Conservation (phyloP, 2,329 filamentous ascomycete species). For the Colletotrichum simmondsii region DNA sequence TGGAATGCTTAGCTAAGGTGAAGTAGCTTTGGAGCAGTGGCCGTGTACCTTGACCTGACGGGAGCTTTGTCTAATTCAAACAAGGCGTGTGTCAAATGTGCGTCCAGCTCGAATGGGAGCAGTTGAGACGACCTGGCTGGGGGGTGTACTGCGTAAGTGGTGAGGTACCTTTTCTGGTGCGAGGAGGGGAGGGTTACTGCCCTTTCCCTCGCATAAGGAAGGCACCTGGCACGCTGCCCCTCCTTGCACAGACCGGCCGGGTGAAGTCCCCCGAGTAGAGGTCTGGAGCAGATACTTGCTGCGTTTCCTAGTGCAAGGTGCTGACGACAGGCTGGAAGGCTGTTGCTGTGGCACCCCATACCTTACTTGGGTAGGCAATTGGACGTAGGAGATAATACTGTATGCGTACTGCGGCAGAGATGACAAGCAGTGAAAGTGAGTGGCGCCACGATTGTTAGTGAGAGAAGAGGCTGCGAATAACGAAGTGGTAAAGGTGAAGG, state of each 20-base stretch:
- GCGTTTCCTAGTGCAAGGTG: not conserved
- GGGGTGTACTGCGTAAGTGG: not conserved
- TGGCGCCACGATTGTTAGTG: constrained; percentile 7
- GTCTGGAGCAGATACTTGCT: too few species aligned
- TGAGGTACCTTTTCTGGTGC: constrained; percentile 18
- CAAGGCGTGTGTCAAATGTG: constrained; percentile 20
- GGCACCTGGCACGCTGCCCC: not conserved
- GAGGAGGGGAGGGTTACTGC: constrained; percentile 30
- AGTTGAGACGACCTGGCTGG: not conserved
- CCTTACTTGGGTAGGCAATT: too few species aligned
- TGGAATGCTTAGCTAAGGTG: not conserved
- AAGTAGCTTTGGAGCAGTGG: not conserved
- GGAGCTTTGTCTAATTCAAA: constrained; percentile 27
- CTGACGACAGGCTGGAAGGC: not conserved
- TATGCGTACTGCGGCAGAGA: not conserved
- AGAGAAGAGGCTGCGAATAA: not conserved
- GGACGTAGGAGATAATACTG: not conserved
- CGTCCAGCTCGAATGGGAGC: not conserved
- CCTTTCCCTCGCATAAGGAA: constrained; percentile 21
- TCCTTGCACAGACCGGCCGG: constrained; percentile 5
- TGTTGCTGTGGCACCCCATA: not conserved
- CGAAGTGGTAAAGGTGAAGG: not conserved
- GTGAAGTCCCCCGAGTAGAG: not conserved
- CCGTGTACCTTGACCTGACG: not conserved
- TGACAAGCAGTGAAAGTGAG: not conserved